Evolutionary conservation across 2,329 filamentous ascomycete species (phyloP).

Genomic region (Curvularia sp.): DNA sequence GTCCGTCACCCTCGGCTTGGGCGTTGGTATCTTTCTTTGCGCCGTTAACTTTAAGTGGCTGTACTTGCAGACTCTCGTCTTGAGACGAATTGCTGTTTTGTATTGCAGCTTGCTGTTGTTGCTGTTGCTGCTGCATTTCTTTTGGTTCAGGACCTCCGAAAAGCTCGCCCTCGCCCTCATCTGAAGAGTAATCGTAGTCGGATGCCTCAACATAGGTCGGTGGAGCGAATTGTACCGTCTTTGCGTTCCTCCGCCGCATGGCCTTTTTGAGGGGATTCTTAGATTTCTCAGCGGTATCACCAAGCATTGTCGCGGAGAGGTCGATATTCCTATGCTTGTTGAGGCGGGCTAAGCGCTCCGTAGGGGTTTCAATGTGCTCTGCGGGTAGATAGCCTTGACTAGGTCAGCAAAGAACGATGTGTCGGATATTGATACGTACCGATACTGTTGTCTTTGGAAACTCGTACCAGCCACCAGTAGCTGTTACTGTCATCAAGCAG

Average conservation of each 20-base stretch:
- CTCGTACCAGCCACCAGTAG: conserved; percentile 98
- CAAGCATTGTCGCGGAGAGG: conserved; percentile 74
- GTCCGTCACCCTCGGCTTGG: conserved; percentile 34
- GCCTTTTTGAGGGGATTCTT: conserved; percentile 84
- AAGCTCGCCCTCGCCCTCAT: conserved; percentile 67
- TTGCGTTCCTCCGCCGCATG: conserved; percentile 80
- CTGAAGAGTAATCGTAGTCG: conserved; percentile 82
- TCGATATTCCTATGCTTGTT: conserved; percentile 99
- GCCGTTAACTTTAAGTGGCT: conserved; percentile 49
- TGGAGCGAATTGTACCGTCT: conserved; percentile 84
- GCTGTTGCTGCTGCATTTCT: conserved; percentile 29
- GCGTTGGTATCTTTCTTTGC: conserved; percentile 39
- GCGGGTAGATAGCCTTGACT: conserved; percentile 90
- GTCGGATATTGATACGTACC: conserved; percentile 55
- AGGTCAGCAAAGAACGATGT: conserved; percentile 1
- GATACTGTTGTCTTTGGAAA: conserved; percentile 98
- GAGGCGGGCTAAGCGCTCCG: conserved; percentile 86
- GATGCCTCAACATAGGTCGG: conserved; percentile 90
- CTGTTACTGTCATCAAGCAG: conserved; percentile 98
- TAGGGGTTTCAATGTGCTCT: conserved; percentile 98
- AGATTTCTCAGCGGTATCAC: conserved; percentile 77
- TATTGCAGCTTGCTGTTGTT: conserved; percentile 30
- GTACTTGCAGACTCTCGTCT: conserved; percentile 46
- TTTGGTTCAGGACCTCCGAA: conserved; percentile 49
- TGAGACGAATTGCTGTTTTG: conserved; percentile 54